Base-by-base conservation (phyloP, 257 asterid species). In the Nicotiana obtusifolia region DNA sequence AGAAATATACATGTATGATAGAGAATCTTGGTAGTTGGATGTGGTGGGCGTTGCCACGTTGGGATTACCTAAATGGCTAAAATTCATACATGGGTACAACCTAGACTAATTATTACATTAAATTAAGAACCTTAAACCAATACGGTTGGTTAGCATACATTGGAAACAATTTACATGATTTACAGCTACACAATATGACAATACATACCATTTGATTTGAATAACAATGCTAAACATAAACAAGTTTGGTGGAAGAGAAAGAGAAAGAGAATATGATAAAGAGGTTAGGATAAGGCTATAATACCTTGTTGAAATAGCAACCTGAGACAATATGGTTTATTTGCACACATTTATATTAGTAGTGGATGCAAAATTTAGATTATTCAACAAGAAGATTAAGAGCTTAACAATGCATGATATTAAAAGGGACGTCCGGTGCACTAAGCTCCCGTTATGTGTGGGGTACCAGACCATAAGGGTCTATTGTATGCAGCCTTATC, bases 401-500 rank as follows among this genome's bases (percentile, higher is more conserved):
- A 57, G 24, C 24, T 57, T 56, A 56, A 56, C 9, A 5, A 56
- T 5, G 22, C 64, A 17, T 19, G 19, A 57, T 0, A 57, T 41
- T 41, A 41, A 9, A 41, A 41, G 49, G 3, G 0, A 0, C 0
- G 0, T 0, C 2, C 0, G 13, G 13, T 2, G 3, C 4, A 41
- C 1, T 41, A 41, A 41, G 4, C 3, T 8, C 0, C 0, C 3
- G 13, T 0, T 41, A 41, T 41, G 11, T 10, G 4, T 0, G 1
- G 13, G 0, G 0, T 2, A 0, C 0, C 10, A 0, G 3, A 37
- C 2, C 2, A 37, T 0, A 37, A 37, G 0, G 0, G 2, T 37
- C 0, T 37, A 41, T 41, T 41, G 3, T 41, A 8, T 0, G 3
- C 3, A 9, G 0, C 1, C 2, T 41, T 41, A 41, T 1, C 47